Percentiles rank a stretch among this genome's conserved stretches.
Evolutionary conservation across 306 rosid species (phyloP).

Genomic region (Carpinus fangiana): DNA sequence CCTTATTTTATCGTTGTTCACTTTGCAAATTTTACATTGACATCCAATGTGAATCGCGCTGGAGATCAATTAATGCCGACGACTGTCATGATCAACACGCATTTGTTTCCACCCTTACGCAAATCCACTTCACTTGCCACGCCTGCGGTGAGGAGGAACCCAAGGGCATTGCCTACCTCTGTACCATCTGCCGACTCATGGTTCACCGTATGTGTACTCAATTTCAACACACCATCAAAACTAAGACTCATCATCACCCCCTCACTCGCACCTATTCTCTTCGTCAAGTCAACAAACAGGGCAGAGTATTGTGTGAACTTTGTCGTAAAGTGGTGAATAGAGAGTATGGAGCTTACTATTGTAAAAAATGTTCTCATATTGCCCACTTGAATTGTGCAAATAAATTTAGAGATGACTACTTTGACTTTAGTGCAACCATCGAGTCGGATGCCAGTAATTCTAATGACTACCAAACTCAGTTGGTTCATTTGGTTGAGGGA

Average conservation of each 20-base stretch:
- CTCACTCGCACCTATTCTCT: neutral
- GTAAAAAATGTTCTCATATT: neutral
- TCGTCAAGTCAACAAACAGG: neutral
- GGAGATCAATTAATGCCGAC: neutral
- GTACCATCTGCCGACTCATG: neutral
- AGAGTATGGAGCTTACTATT: neutral
- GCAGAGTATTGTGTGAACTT: neutral
- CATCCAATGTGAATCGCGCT: neutral
- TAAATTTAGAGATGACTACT: no score
- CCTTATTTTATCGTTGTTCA: no score
- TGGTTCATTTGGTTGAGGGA: no score
- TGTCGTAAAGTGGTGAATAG: no score
- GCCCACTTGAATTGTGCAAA: neutral
- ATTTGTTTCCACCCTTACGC: no score
- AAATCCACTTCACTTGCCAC: neutral
- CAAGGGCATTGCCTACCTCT: rapidly evolving
- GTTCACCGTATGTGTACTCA: neutral
- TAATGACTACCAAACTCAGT: neutral
- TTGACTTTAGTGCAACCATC: no score
- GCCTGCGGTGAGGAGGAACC: neutral
- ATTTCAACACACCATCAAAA: no score
- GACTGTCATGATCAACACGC: neutral
- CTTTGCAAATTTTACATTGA: neutral
- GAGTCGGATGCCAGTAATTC: neutral
- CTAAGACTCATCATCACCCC: neutral